Percentiles rank a stretch among this genome's conserved stretches.
phyloP scores from a whole-genome alignment of 2,329 filamentous ascomycete species.

The Colletotrichum filicis region DNA sequence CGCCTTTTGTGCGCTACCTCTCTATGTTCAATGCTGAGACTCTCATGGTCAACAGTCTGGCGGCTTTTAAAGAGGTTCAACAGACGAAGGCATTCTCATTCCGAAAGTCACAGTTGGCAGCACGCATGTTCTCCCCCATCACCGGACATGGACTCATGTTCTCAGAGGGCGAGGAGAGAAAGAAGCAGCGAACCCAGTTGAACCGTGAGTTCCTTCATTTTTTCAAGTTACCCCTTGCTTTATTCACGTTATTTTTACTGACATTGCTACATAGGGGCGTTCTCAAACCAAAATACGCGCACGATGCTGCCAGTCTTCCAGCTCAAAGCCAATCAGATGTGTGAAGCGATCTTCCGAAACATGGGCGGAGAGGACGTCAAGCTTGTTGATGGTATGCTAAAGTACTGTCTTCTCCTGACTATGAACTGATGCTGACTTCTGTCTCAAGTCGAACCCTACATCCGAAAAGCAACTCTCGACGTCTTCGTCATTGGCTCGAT shows the following conservation, averaged over 20 bases:
- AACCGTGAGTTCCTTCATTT: constrained; percentile 30
- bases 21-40: constrained; percentile 48
- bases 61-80: constrained; percentile 49
- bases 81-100: constrained; percentile 52
- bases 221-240: background rate
- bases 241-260: background rate
- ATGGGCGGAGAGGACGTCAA: constrained; percentile 38
- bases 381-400: constrained; percentile 41
- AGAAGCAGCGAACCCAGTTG: constrained; percentile 46
- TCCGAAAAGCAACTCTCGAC: constrained; percentile 47
- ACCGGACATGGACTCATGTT: constrained; percentile 49
- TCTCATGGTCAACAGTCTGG: constrained; percentile 49
- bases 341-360: constrained; percentile 41
- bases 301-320: constrained; percentile 51
- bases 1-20: constrained; percentile 51
- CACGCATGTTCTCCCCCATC: constrained; percentile 47
- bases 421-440: background rate
- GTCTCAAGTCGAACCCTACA: constrained; percentile 39
- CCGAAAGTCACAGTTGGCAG: constrained; percentile 47
- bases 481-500: constrained; percentile 47
- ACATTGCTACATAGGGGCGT: constrained; percentile 39
- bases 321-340: constrained; percentile 44
- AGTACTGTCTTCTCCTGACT: too few relatives aligned
- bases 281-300: constrained; percentile 49
- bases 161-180: constrained; percentile 48